Evolutionary conservation across 148 eudicot species (phyloP).

Genomic region (Vaccinium vitisidaea): DNA sequence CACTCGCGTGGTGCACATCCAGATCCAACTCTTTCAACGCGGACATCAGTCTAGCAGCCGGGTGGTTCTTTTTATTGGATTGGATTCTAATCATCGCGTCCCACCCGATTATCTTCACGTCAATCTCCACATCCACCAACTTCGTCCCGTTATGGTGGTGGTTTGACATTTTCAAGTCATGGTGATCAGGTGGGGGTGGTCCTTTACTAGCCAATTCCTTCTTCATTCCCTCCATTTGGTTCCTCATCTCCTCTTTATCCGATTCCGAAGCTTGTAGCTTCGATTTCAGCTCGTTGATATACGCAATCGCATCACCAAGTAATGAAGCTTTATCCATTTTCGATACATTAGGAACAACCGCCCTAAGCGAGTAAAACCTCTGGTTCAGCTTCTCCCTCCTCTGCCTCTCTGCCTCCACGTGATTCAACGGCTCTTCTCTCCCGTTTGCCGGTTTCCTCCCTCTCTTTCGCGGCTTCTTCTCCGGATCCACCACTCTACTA

Average conservation of each 20-base stretch:
- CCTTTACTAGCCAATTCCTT: conserved; percentile 43
- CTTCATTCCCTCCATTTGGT: conserved; percentile 47
- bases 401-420: conserved; percentile 93
- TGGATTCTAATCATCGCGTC: conserved; percentile 87
- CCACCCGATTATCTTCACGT: conserved; percentile 81
- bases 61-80: conserved; percentile 72
- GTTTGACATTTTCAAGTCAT: conserved; percentile 22
- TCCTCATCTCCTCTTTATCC: conserved; percentile 51
- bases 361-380: conserved; percentile 76
- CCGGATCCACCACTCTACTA: conserved; percentile 56
- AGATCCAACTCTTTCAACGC: conserved; percentile 76
- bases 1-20: conserved; percentile 78
- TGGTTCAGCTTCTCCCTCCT: conserved; percentile 94
- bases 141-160: not conserved
- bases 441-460: conserved; percentile 97
- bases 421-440: conserved; percentile 88
- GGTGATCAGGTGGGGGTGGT: conserved; percentile 10
- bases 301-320: conserved; percentile 80
- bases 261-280: conserved; percentile 46
- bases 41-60: conserved; percentile 77
- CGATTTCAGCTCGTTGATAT: conserved; percentile 68
- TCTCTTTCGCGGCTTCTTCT: conserved; percentile 71
- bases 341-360: conserved; percentile 91
- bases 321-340: conserved; percentile 98
- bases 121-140: conserved; percentile 56